phyloP scores from a whole-genome alignment of 345 rosid genomes.

The Hypericum androsaemum region DNA sequence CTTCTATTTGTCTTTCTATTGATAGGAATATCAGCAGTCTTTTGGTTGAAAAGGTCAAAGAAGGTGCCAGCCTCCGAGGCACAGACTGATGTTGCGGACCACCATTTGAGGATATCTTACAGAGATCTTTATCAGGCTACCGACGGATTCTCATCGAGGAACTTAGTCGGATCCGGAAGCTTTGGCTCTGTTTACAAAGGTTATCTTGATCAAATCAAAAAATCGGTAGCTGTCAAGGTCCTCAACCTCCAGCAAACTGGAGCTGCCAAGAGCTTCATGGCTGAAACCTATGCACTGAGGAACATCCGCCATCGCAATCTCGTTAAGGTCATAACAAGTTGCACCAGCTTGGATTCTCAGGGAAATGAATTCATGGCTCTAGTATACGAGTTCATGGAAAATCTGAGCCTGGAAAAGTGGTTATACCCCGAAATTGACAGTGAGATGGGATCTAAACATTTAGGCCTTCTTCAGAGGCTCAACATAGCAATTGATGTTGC shows the following conservation, averaged over 20 bases:
- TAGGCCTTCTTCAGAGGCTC: neutral
- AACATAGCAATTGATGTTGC: slow-evolving; percentile 20
- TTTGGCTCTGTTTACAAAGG: slow-evolving; percentile 22
- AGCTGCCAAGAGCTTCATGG: slow-evolving; percentile 14
- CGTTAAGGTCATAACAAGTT: neutral
- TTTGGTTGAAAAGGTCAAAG: neutral
- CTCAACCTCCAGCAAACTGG: slow-evolving; percentile 12
- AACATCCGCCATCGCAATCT: slow-evolving; percentile 3
- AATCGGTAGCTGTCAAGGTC: slow-evolving; percentile 15
- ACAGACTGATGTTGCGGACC: neutral
- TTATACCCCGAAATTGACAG: slow-evolving; percentile 11
- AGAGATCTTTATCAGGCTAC: slow-evolving; percentile 10
- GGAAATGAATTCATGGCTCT: slow-evolving; percentile 15
- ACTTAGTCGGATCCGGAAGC: slow-evolving; percentile 18
- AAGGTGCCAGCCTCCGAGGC: neutral
- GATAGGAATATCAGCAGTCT: neutral
- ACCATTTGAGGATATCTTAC: slow-evolving; percentile 5
- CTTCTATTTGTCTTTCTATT: neutral
- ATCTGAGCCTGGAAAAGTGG: slow-evolving; percentile 15
- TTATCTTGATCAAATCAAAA: neutral
- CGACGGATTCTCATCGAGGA: slow-evolving; percentile 3
- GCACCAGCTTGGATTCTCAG: slow-evolving; percentile 1
- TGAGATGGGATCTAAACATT: neutral
- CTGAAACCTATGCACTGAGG: slow-evolving; percentile 12
- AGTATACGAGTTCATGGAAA: slow-evolving; percentile 15